Conservation (phyloP, 495 filamentous ascomycete genomes). For the Podospora pseudocomata region DNA sequence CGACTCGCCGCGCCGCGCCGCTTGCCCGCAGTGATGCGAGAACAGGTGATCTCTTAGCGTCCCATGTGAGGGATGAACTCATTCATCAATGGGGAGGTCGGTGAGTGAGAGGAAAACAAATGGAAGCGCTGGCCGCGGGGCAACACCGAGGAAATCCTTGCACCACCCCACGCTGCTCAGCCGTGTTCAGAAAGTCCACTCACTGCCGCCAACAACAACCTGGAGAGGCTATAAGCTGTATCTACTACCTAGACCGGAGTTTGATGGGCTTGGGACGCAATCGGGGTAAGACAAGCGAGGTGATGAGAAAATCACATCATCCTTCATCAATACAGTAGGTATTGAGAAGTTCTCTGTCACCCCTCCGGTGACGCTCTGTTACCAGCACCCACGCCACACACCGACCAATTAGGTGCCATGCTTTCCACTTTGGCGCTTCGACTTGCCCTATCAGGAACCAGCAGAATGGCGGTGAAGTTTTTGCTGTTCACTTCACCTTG, state of each 20-base stretch:
- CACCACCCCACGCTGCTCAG: background rate
- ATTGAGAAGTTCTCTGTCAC: background rate
- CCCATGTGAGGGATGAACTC: background rate
- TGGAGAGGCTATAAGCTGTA: background rate
- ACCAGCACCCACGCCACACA: background rate
- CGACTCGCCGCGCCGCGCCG: background rate
- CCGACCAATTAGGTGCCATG: background rate
- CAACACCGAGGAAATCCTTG: background rate
- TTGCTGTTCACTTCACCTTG: background rate
- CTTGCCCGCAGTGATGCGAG: constrained; percentile 9
- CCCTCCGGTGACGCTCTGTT: background rate
- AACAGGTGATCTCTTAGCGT: constrained; percentile 10
- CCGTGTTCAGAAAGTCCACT: background rate
- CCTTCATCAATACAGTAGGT: background rate
- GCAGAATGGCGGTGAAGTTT: background rate
- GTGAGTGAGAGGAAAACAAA: background rate
- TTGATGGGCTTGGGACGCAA: background rate
- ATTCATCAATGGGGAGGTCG: background rate
- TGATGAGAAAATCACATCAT: constrained; percentile 3
- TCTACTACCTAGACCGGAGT: background rate
- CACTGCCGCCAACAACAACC: background rate
- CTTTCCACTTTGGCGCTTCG: background rate
- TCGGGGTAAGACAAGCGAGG: background rate
- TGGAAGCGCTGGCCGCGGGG: background rate
- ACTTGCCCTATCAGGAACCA: background rate